Conservation (phyloP, 441 rosid species). For the Hypseocharis bilobata region DNA sequence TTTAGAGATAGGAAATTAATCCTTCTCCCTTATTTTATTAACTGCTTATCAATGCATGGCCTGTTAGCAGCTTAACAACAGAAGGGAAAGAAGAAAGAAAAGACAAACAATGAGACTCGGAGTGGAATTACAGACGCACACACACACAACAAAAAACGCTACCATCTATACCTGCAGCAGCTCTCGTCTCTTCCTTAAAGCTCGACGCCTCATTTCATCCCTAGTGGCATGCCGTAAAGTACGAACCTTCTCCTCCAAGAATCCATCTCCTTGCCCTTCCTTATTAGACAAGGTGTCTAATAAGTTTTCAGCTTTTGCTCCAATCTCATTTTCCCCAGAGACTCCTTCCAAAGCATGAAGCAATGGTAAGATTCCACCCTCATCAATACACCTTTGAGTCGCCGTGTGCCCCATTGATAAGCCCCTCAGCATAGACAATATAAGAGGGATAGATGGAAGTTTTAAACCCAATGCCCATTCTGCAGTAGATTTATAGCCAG, state of each 20-base stretch:
- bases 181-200: conserved; percentile 78
- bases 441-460: conserved; percentile 80
- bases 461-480: conserved; percentile 80
- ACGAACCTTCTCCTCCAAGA: conserved; percentile 68
- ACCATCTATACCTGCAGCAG: conserved; percentile 79
- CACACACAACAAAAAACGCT: no score
- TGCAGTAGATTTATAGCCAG: conserved; percentile 60
- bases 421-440: conserved; percentile 91
- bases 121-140: no score
- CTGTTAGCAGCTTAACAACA: no score
- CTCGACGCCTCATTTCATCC: conserved; percentile 94
- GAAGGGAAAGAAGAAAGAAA: no score
- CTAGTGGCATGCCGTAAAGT: conserved; percentile 80
- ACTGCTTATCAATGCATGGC: no score
- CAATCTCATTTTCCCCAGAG: conserved; percentile 90
- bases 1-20: no score
- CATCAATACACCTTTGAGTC: conserved; percentile 79
- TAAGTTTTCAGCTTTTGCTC: conserved; percentile 97
- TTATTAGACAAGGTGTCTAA: conserved; percentile 83
- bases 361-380: conserved; percentile 77
- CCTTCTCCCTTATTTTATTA: no score
- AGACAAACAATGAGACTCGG: no score
- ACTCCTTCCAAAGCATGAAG: conserved; percentile 98
- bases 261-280: conserved; percentile 96
- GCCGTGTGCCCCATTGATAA: conserved; percentile 95